phyloP scores from a whole-genome alignment of 2,329 filamentous ascomycete species.

The Fonsecaea erecta region DNA sequence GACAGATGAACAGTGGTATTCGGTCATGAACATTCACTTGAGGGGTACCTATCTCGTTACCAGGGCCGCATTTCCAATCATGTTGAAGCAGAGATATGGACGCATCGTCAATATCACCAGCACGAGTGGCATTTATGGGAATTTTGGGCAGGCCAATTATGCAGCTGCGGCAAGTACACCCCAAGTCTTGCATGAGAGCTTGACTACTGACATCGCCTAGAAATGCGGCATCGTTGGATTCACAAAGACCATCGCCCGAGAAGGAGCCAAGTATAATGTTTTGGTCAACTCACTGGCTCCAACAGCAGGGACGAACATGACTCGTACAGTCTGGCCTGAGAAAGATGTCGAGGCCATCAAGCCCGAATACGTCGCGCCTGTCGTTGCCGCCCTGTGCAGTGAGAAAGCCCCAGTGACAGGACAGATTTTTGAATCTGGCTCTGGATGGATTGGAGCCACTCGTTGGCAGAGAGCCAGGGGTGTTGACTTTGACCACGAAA shows the following conservation, averaged over 20 bases:
- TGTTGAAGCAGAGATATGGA: conserved; percentile 98
- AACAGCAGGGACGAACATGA: conserved; percentile 96
- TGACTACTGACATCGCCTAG: conserved; percentile 46
- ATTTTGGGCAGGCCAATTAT: conserved; percentile 98
- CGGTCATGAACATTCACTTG: conserved; percentile 89
- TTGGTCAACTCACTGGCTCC: conserved; percentile 96
- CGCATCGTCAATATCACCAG: conserved; percentile 96
- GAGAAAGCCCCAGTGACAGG: conserved; percentile 89
- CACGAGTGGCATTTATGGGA: conserved; percentile 95
- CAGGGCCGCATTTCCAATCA: conserved; percentile 95
- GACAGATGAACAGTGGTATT: conserved; percentile 91
- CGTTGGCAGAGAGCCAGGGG: conserved; percentile 52
- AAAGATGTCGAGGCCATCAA: conserved; percentile 97
- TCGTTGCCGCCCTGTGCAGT: conserved; percentile 82
- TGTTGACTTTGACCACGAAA: conserved; percentile 40
- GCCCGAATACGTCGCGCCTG: conserved; percentile 92
- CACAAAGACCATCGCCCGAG: conserved; percentile 86
- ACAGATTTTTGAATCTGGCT: conserved; percentile 89
- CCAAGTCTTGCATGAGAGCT: not conserved
- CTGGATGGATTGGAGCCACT: conserved; percentile 86
- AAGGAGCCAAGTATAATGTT: conserved; percentile 97
- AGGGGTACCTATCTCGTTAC: conserved; percentile 93
- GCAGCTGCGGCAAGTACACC: conserved; percentile 72
- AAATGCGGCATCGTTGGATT: conserved; percentile 94
- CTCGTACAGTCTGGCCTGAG: conserved; percentile 88